These are phyloP conservation scores for Metschnikowia peoriensis DNA, from an alignment of 805 yeast species.

Conservation along the genomic window DNA sequence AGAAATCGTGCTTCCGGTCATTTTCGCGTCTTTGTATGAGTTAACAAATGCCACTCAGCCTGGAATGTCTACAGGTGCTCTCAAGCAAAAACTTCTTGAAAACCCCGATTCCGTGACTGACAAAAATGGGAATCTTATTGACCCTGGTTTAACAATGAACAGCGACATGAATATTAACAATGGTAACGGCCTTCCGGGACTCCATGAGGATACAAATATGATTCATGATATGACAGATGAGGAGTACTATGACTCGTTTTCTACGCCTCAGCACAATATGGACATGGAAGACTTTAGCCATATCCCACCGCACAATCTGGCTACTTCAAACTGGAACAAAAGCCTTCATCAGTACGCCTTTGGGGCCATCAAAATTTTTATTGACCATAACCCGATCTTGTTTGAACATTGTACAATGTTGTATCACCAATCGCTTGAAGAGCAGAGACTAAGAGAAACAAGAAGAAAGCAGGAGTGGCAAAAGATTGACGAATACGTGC, in stretches of 20 bases:
- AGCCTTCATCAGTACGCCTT: conserved; percentile 89
- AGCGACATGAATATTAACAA: conserved; percentile 21
- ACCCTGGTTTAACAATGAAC: conserved; percentile 26
- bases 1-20: conserved; percentile 87
- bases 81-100: conserved; percentile 38
- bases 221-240: conserved; percentile 42
- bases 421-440: conserved; percentile 76
- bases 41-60: conserved; percentile 56
- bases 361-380: conserved; percentile 84
- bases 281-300: conserved; percentile 33
- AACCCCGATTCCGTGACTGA: conserved; percentile 39
- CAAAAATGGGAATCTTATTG: conserved; percentile 44
- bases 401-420: conserved; percentile 91
- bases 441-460: conserved; percentile 61
- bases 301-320: conserved; percentile 43
- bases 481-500: conserved; percentile 60
- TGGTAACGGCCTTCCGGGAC: conserved; percentile 17
- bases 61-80: conserved; percentile 38
- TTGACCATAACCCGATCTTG: conserved; percentile 87
- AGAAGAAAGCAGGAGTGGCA: conserved; percentile 71
- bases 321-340: conserved; percentile 81
- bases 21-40: conserved; percentile 87
- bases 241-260: conserved; percentile 43
- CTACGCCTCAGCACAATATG: conserved; percentile 32
- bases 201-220: conserved; percentile 17